Evolutionary conservation across 2,329 filamentous ascomycete species (phyloP).

Genomic region (Teratosphaeria gauchensis): DNA sequence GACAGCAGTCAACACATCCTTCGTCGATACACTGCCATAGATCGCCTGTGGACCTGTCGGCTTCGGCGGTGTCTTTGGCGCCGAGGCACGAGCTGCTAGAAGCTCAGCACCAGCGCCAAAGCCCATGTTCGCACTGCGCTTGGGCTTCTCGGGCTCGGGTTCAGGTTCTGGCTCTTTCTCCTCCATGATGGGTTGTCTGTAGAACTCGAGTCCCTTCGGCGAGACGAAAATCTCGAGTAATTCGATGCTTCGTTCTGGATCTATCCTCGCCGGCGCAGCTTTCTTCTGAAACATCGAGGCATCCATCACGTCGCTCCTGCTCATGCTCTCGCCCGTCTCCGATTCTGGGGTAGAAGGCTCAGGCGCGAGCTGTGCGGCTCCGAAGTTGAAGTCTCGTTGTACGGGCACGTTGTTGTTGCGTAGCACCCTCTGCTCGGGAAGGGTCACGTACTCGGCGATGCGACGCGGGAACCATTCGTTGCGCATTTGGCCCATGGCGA

Average conservation of each 20-base stretch:
- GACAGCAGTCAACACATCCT: constrained; percentile 42
- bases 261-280: constrained; percentile 30
- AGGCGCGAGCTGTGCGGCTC: background rate
- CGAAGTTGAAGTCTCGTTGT: constrained; percentile 39
- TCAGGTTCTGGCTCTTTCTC: constrained; percentile 18
- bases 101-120: constrained; percentile 21
- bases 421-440: constrained; percentile 35
- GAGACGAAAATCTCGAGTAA: constrained; percentile 41
- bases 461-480: constrained; percentile 44
- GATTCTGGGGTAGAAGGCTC: background rate
- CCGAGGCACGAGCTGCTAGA: constrained; percentile 16
- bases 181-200: constrained; percentile 33
- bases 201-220: constrained; percentile 36
- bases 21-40: constrained; percentile 46
- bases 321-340: background rate
- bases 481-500: constrained; percentile 45
- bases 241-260: constrained; percentile 35
- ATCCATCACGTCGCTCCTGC: constrained; percentile 3
- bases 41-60: constrained; percentile 27
- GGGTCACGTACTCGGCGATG: constrained; percentile 44
- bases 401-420: constrained; percentile 35
- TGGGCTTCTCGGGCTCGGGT: background rate
- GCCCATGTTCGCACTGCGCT: constrained; percentile 4
- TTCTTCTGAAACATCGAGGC: constrained; percentile 11
- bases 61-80: constrained; percentile 8